Evolutionary conservation across 2,329 filamentous ascomycete genomes (phyloP), one percentile per base, ranked within the genome.

Genomic region (Paecilomyces variotii): DNA sequence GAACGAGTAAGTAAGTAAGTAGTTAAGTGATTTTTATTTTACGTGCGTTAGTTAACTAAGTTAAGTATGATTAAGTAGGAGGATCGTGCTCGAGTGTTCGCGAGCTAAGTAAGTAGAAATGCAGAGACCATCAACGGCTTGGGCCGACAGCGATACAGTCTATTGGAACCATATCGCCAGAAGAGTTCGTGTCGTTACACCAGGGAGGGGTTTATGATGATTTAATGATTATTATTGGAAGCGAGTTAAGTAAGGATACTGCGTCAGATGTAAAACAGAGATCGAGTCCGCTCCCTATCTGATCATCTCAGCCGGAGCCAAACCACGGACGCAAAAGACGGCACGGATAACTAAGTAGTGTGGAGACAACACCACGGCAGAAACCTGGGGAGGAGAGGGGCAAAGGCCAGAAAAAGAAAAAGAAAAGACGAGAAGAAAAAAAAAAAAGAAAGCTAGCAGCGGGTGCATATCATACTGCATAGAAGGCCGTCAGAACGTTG

Each of bases 401-500:
- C 49, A 52, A 52, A 50, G 24, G 7, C 3, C 19, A 19, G 19
- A 19, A 19, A 19, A 19, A 19, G 19, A 50, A 19, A 50, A 14
- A 12, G 12, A 49, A 49, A 14, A 49, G 11, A 10, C 12, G 12
- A 24, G 14, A 50, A 32, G 7, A 10, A 7, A 30, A 30, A 39
- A 11, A 39, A 14, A 14, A 19, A 3, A 45, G 7, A 10, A 45
- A 14, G 6, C 39, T 19, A 45, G 6, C 14, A 45, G 4, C 19
- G 39, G 39, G 19, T 45, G 39, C 39, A 45, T 45, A 24, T 45
- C 39, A 45, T 14, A 45, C 51, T 45, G 54, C 54, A 56, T 56
- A 27, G 54, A 56, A 56, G 54, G n/a, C 30, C 32, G 54, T 56
- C 54, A 56, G 54, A 56, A 56, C 30, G 19, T 27, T 35, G 54